Percentiles rank a stretch among this genome's conserved stretches.
Conservation (phyloP, 164 flowering plant genomes). For the Litsea cubeba region DNA sequence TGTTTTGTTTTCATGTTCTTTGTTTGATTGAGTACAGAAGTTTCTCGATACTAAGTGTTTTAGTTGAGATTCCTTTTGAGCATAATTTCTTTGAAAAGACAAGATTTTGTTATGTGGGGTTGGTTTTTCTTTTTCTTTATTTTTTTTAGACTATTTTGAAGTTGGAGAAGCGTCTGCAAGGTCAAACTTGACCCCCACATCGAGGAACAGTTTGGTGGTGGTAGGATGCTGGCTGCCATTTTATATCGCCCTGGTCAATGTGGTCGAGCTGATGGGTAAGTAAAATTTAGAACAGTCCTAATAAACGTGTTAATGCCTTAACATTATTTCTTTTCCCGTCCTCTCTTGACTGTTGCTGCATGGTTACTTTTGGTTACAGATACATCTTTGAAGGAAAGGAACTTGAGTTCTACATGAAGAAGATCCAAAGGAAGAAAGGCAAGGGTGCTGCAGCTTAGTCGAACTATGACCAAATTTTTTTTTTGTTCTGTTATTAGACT, state of each 20-base stretch:
- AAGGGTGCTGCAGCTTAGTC: too few relatives aligned
- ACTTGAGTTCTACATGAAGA: conserved; percentile 17
- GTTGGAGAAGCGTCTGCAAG: conserved; percentile 15
- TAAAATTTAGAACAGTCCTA: not conserved
- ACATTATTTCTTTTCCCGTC: not conserved
- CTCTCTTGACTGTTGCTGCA: not conserved
- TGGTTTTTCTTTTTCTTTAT: too few relatives aligned
- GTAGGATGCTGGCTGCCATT: conserved; percentile 15
- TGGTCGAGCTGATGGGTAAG: conserved; percentile 19
- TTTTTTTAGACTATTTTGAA: not conserved
- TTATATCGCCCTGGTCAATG: conserved; percentile 21
- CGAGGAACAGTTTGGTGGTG: conserved; percentile 17
- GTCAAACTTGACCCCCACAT: conserved; percentile 16
- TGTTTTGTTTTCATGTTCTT: too few relatives aligned
- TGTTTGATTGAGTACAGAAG: too few relatives aligned
- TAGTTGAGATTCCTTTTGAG: too few relatives aligned
- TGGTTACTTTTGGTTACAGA: not conserved
- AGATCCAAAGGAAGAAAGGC: too few relatives aligned
- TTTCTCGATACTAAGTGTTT: too few relatives aligned
- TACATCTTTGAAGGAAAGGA: conserved; percentile 19
- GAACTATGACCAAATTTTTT: too few relatives aligned
- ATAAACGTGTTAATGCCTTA: not conserved
- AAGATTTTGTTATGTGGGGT: too few relatives aligned
- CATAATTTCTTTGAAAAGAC: too few relatives aligned
- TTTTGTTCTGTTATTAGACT: too few relatives aligned